These are phyloP conservation scores for Hyaloscypha variabilis DNA, from an alignment of 495 filamentous ascomycete genomes.

Conservation along the genomic window DNA sequence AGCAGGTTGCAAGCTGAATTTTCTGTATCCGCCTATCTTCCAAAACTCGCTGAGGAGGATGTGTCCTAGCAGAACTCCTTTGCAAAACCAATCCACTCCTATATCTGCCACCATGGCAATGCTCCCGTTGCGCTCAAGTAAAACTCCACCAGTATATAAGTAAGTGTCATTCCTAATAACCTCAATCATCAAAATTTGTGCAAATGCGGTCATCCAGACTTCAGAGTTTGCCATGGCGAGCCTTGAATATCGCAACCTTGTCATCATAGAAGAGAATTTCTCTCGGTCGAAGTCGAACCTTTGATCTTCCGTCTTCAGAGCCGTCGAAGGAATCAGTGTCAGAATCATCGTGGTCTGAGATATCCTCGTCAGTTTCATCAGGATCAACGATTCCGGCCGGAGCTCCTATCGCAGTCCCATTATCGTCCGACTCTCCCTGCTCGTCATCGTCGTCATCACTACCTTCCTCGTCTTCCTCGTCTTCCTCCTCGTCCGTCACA, in stretches of 20 bases:
- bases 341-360: constrained; percentile 52
- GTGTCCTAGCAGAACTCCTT: constrained; percentile 24
- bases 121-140: constrained; percentile 22
- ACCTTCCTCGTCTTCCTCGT: constrained; percentile 42
- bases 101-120: constrained; percentile 15
- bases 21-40: neutral
- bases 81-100: constrained; percentile 19
- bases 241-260: constrained; percentile 68
- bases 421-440: constrained; percentile 46
- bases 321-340: constrained; percentile 49
- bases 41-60: neutral
- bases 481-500: constrained; percentile 44
- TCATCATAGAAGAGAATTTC: constrained; percentile 92
- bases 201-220: neutral
- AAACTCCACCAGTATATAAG: constrained; percentile 30
- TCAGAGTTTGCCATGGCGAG: constrained; percentile 32
- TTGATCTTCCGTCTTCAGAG: constrained; percentile 44
- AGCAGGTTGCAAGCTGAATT: neutral
- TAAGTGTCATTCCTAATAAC: constrained; percentile 6
- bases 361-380: constrained; percentile 52
- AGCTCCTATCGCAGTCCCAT: constrained; percentile 37
- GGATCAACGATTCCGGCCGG: constrained; percentile 26
- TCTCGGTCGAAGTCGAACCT: constrained; percentile 65
- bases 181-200: neutral
- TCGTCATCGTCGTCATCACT: constrained; percentile 48